Conservation (phyloP, 2,329 filamentous ascomycete species). For the Ceratocystis cacaofunesta region DNA sequence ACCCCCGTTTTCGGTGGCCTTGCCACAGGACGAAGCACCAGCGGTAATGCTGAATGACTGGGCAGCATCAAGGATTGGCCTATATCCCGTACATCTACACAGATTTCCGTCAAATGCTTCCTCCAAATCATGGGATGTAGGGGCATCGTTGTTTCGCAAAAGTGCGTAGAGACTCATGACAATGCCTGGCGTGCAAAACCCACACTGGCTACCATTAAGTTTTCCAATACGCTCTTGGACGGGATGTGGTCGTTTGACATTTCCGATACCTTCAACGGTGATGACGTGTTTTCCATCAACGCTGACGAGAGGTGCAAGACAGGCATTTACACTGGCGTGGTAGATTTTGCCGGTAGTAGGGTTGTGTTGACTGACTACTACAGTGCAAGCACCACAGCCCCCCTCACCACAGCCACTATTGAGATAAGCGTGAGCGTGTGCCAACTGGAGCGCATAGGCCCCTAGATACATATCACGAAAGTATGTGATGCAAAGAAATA, state of each 20-base stretch:
- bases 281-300: slow-evolving; percentile 97
- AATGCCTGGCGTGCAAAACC: slow-evolving; percentile 94
- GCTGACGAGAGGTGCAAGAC: slow-evolving; percentile 79
- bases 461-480: neutral
- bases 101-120: slow-evolving; percentile 96
- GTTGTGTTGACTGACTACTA: slow-evolving; percentile 87
- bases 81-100: slow-evolving; percentile 88
- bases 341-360: slow-evolving; percentile 86
- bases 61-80: slow-evolving; percentile 85
- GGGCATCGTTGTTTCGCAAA: slow-evolving; percentile 65
- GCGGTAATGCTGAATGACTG: slow-evolving; percentile 61
- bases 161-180: slow-evolving; percentile 96
- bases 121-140: slow-evolving; percentile 71
- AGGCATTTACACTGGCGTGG: slow-evolving; percentile 93
- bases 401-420: slow-evolving; percentile 76
- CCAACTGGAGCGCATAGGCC: slow-evolving; percentile 7
- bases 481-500: slow-evolving; percentile 7
- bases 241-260: slow-evolving; percentile 72
- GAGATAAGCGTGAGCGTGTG: neutral
- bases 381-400: slow-evolving; percentile 89
- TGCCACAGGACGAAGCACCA: slow-evolving; percentile 28
- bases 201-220: slow-evolving; percentile 79
- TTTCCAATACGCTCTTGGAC: slow-evolving; percentile 82
- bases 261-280: slow-evolving; percentile 91
- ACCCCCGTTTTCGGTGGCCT: slow-evolving; percentile 31